phyloP scores from a whole-genome alignment of 108 stramenopile genomes.

The Schizochytrium sp. region DNA sequence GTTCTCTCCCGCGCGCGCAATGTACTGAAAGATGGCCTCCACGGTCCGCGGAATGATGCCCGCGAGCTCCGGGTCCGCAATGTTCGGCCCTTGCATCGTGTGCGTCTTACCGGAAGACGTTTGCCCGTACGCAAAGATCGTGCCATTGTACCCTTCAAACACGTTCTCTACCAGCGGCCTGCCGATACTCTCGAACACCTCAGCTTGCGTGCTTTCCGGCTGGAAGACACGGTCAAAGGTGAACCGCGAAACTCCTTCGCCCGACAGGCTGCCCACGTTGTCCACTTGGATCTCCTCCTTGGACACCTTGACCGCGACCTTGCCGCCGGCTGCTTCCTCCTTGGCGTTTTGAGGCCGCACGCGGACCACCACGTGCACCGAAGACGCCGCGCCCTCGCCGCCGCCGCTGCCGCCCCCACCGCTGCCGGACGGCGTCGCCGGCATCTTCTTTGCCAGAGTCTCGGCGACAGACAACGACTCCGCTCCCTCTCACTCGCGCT shows the following conservation, averaged over 20 bases:
- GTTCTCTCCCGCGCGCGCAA: conserved; percentile 22
- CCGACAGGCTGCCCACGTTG: not conserved
- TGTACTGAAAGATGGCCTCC: conserved; percentile 22
- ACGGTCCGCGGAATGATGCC: conserved; percentile 39
- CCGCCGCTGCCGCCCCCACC: too few species aligned
- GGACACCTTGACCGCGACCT: not conserved
- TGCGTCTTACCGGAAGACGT: conserved; percentile 24
- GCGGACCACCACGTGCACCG: not conserved
- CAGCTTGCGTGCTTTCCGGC: conserved; percentile 18
- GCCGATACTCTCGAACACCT: conserved; percentile 21
- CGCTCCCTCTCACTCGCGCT: too few species aligned
- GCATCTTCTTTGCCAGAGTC: too few species aligned
- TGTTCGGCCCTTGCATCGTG: conserved; percentile 32
- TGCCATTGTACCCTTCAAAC: conserved; percentile 40
- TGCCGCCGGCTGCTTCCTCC: not conserved
- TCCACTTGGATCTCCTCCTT: not conserved
- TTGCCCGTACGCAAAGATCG: conserved; percentile 41
- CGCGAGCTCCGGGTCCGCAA: not conserved
- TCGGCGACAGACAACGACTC: too few species aligned
- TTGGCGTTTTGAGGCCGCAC: not conserved
- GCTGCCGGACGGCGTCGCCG: too few species aligned
- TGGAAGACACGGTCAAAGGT: conserved; percentile 30
- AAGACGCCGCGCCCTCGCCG: not conserved
- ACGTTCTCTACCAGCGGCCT: conserved; percentile 31
- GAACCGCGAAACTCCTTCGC: conserved; percentile 11